A percentile compares a stretch with the other conserved stretches of the same genome.
Conservation (phyloP, 345 rosid genomes). For the Citrus medica region DNA sequence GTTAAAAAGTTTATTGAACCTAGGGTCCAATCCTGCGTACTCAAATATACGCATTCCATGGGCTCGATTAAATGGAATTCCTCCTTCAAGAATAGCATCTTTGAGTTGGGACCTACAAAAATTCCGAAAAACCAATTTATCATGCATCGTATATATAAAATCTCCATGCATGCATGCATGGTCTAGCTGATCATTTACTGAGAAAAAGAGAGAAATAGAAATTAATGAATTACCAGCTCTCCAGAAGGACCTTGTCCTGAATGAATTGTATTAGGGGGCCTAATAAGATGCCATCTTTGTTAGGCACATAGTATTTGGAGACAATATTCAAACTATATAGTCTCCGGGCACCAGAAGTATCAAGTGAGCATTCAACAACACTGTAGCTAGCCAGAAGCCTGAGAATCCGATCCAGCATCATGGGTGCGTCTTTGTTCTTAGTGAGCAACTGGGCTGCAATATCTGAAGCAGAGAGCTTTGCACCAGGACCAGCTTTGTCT, state of each 20-base stretch:
- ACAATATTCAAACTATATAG: constrained; percentile 15
- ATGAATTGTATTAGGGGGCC: not conserved
- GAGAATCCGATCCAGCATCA: constrained; percentile 19
- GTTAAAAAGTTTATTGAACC: constrained; percentile 18
- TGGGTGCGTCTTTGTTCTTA: constrained; percentile 16
- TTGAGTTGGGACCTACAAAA: constrained; percentile 25
- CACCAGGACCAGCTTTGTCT: constrained; percentile 16
- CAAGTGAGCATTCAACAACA: constrained; percentile 18
- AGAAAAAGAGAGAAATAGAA: not conserved
- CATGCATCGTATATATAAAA: too few species aligned
- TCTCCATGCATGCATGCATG: too few species aligned
- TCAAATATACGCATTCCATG: constrained; percentile 38
- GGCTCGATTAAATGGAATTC: constrained; percentile 39
- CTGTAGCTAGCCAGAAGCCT: constrained; percentile 20
- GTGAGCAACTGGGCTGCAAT: constrained; percentile 8
- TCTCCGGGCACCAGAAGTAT: not conserved
- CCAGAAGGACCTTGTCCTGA: not conserved
- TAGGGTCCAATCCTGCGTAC: constrained; percentile 23
- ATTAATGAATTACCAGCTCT: not conserved
- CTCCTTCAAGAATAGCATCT: constrained; percentile 38
- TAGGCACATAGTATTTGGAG: not conserved
- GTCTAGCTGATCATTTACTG: too few species aligned
- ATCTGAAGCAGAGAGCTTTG: not conserved
- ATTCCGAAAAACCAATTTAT: too few species aligned
- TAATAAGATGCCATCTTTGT: not conserved